phyloP scores from a whole-genome alignment of 2,329 filamentous ascomycete species.

The Claviceps sp. region DNA sequence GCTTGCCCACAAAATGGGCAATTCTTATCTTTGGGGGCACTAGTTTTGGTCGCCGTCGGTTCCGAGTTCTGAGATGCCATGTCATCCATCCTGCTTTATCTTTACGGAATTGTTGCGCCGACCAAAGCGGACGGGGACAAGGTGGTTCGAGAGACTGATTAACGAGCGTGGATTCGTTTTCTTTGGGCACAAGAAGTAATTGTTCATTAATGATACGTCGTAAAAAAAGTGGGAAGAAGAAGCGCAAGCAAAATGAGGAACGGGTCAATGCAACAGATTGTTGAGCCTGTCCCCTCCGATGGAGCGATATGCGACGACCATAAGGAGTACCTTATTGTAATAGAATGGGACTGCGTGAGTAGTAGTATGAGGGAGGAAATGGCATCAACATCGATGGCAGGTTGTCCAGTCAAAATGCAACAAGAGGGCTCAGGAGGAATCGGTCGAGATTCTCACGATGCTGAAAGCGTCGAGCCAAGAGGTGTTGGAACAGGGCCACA shows the following conservation, averaged over 20 bases:
- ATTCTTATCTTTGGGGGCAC: slow-evolving; percentile 65
- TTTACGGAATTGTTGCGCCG: not conserved
- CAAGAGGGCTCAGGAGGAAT: not conserved
- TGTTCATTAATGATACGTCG: not conserved
- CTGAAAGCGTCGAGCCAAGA: not conserved
- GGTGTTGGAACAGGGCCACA: not conserved
- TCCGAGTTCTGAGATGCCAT: slow-evolving; percentile 21
- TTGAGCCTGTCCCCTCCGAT: slow-evolving; percentile 4
- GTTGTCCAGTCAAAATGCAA: not conserved
- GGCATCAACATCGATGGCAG: not conserved
- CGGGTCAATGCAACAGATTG: not conserved
- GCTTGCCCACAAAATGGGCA: slow-evolving; percentile 81
- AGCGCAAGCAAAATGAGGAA: slow-evolving; percentile 1
- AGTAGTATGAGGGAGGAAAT: not conserved
- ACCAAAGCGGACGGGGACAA: not conserved
- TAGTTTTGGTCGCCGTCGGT: slow-evolving; percentile 22
- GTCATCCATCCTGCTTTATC: slow-evolving; percentile 17
- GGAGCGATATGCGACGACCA: slow-evolving; percentile 4
- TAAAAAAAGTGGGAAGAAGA: not conserved
- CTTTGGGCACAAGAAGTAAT: not conserved
- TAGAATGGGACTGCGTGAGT: not conserved
- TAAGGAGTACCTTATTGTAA: slow-evolving; percentile 1
- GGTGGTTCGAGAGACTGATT: not conserved
- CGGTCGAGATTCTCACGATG: not conserved
- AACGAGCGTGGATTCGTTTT: slow-evolving; percentile 5